phyloP scores from a whole-genome alignment of 768 basidiomycete genomes.

The Russula olivacea region DNA sequence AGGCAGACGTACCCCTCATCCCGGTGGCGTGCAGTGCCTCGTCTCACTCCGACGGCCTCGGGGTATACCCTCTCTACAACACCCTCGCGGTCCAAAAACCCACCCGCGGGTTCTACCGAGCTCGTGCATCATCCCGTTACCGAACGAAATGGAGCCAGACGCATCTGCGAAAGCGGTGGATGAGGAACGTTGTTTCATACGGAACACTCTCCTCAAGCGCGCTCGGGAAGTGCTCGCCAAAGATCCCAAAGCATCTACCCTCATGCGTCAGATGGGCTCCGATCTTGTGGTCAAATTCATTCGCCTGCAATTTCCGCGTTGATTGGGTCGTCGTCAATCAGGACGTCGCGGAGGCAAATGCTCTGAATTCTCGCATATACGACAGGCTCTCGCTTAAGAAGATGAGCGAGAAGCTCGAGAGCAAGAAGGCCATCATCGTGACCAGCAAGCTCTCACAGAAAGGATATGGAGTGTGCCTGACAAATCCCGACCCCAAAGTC shows the following conservation, averaged over 20 bases:
- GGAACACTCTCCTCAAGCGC: constrained; percentile 16
- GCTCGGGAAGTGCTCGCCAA: constrained; percentile 19
- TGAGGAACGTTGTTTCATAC: constrained; percentile 25
- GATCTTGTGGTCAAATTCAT: constrained; percentile 44
- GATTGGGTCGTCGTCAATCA: constrained; percentile 33
- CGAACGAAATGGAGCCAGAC: constrained; percentile 29
- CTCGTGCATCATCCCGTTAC: constrained; percentile 41
- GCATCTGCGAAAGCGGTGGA: constrained; percentile 27
- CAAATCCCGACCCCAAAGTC: no score
- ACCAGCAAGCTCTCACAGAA: constrained; percentile 33
- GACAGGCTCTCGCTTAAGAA: constrained; percentile 33
- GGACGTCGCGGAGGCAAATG: constrained; percentile 40
- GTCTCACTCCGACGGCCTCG: no score
- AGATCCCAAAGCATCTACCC: constrained; percentile 12
- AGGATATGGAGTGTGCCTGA: constrained; percentile 34
- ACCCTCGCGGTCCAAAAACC: no score
- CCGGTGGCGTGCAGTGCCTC: no score
- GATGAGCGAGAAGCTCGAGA: constrained; percentile 29
- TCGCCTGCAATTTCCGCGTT: constrained; percentile 40
- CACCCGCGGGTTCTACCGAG: no score
- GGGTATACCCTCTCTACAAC: no score
- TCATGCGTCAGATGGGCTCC: constrained; percentile 23
- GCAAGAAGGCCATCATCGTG: constrained; percentile 26
- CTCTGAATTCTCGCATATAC: constrained; percentile 37
- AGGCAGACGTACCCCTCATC: no score